Evolutionary conservation across 805 yeast species (phyloP).

Genomic region (Zygosaccharomyces pseudorouxii): DNA sequence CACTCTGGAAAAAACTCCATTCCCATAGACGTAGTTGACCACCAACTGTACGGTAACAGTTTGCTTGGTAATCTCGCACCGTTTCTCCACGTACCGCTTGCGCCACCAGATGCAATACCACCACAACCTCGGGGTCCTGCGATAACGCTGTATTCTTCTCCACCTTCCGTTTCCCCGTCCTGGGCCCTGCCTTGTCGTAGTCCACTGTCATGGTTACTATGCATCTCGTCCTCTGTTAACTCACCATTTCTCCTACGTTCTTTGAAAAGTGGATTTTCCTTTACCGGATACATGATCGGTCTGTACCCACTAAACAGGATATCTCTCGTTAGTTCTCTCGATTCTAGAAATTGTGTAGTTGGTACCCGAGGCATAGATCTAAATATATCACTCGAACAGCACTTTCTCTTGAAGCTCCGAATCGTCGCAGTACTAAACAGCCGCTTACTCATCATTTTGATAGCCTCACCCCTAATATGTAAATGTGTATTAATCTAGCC

Average conservation of each 20-base stretch:
- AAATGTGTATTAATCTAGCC: background rate
- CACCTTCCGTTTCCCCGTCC: background rate
- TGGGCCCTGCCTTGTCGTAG: background rate
- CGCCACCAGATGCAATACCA: constrained; percentile 31
- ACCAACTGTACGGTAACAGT: constrained; percentile 25
- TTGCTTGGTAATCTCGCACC: constrained; percentile 19
- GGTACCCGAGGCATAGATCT: constrained; percentile 33
- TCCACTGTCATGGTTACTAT: background rate
- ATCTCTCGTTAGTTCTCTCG: constrained; percentile 26
- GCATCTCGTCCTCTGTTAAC: constrained; percentile 5
- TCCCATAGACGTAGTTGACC: constrained; percentile 31
- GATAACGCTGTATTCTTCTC: constrained; percentile 10
- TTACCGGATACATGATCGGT: constrained; percentile 32
- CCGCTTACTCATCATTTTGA: constrained; percentile 7
- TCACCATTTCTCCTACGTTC: constrained; percentile 13
- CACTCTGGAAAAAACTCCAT: constrained; percentile 34
- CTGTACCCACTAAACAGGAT: constrained; percentile 34
- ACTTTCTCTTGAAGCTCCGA: constrained; percentile 8
- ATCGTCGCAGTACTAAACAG: constrained; percentile 8
- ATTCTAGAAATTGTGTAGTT: constrained; percentile 30
- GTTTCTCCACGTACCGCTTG: constrained; percentile 32
- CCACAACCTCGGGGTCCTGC: constrained; percentile 30
- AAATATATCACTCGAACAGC: constrained; percentile 15
- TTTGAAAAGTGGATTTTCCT: constrained; percentile 31
- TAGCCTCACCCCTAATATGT: background rate